A percentile compares a stretch with the other conserved stretches of the same genome.
These are phyloP conservation scores for Globisporangium spinosum DNA, from an alignment of 352 stramenopile species.

Conservation along the genomic window DNA sequence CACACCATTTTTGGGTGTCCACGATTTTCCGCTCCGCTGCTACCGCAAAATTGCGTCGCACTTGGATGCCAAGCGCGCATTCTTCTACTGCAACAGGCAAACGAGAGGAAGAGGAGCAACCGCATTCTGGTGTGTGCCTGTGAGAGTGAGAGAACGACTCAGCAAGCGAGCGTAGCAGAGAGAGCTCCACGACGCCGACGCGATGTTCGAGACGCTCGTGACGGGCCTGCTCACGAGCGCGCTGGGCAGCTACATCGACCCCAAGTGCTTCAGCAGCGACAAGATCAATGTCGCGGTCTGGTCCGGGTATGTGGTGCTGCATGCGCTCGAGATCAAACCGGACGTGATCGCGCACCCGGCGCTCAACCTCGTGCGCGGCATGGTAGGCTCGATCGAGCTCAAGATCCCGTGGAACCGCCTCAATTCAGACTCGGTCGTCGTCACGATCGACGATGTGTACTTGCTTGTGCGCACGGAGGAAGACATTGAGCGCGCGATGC, in stretches of 20 bases:
- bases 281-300: slow-evolving; percentile 88
- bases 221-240: slow-evolving; percentile 81
- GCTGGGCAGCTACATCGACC: slow-evolving; percentile 85
- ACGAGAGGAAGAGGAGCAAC: neutral
- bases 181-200: neutral
- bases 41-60: neutral
- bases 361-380: slow-evolving; percentile 66
- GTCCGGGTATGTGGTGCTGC: slow-evolving; percentile 84
- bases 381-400: slow-evolving; percentile 84
- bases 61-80: neutral
- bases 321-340: slow-evolving; percentile 74
- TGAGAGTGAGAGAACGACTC: neutral
- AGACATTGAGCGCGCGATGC: slow-evolving; percentile 74
- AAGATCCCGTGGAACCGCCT: slow-evolving; percentile 90
- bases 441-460: slow-evolving; percentile 87
- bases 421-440: slow-evolving; percentile 83
- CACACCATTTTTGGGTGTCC: neutral
- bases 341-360: slow-evolving; percentile 64
- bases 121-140: neutral
- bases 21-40: neutral
- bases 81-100: neutral
- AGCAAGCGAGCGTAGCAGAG: neutral
- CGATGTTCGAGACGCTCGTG: slow-evolving; percentile 88
- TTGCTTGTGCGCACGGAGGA: slow-evolving; percentile 74
- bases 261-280: slow-evolving; percentile 84